Evolutionary conservation across 83 land plant species (phyloP), one percentile per base, ranked within the genome.

Genomic region (Thuja plicata): DNA sequence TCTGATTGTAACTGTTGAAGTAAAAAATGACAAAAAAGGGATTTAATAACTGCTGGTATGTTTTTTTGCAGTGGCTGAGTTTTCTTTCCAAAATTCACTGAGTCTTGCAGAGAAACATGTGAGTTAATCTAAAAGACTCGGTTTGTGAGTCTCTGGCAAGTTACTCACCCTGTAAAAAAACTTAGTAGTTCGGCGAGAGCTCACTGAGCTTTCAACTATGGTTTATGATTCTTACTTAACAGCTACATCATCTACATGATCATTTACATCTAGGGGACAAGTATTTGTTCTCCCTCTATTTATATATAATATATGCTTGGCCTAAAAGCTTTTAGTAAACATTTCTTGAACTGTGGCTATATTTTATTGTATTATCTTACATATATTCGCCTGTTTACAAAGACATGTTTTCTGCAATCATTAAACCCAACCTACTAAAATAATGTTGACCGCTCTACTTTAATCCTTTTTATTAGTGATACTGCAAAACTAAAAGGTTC

Each of bases 361-460:
- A n/a, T 83, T 45, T 46, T 83, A 83, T 48, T 15, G 11, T 83
- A 13, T 83, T 48, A 83, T 83, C 50, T 48, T n/a, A 34, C 34
- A 48, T 46, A 5, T 30, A n/a, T 83, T 83, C 48, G 50, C 32
- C 85, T 45, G 34, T 32, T 45, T 80, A 80, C 84, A 24, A 46
- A 46, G 50, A 83, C 35, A 40, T 83, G 32, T 83, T 48, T 48
- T n/a, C 32, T 83, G 85, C 85, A 83, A 83, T 83, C 32, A 35
- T 45, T 83, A 46, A 48, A 76, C 30, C 85, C 32, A 13, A 83
- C 85, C 32, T 30, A n/a, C 54, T 46, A 21, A 48, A 48, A 5
- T 13, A 46, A 48, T n/a, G 5, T 3, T 48, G 15, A 34, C 79
- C 40, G 0, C 8, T 48, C 55, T 34, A 46, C 85, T 8, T 13